Evolutionary conservation across 495 filamentous ascomycete genomes (phyloP).

Genomic region (Xylaria flabelliformis): DNA sequence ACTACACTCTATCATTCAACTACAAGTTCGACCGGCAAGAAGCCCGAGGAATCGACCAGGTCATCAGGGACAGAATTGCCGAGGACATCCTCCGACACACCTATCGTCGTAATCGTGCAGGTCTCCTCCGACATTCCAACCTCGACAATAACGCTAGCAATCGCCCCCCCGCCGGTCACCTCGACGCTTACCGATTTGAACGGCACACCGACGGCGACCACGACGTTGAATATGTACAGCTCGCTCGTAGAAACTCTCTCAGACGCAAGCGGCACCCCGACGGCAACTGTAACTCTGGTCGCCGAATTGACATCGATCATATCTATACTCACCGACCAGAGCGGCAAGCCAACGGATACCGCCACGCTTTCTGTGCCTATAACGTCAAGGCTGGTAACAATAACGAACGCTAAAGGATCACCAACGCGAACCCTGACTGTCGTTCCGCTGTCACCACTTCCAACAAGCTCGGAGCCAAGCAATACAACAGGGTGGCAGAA

Average conservation of each 20-base stretch:
- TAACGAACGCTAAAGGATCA: slow-evolving; percentile 15
- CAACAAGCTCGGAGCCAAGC: slow-evolving; percentile 10
- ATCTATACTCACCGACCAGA: slow-evolving; percentile 17
- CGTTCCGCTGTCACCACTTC: slow-evolving; percentile 9
- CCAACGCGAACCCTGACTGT: slow-evolving; percentile 8
- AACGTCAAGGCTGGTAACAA: slow-evolving; percentile 15
- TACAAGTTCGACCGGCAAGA: background rate
- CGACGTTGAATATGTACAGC: slow-evolving; percentile 33
- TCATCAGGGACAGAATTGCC: slow-evolving; percentile 16
- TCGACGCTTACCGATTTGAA: slow-evolving; percentile 36
- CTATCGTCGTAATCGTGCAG: slow-evolving; percentile 17
- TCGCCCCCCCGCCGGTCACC: slow-evolving; percentile 38
- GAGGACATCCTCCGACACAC: slow-evolving; percentile 11
- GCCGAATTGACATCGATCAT: slow-evolving; percentile 13
- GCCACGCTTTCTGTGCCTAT: slow-evolving; percentile 19
- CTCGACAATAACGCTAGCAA: slow-evolving; percentile 39
- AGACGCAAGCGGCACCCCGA: slow-evolving; percentile 38
- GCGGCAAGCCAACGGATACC: slow-evolving; percentile 20
- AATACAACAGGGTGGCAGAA: slow-evolving; percentile 19
- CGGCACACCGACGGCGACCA: slow-evolving; percentile 41
- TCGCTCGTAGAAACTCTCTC: slow-evolving; percentile 31
- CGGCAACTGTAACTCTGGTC: slow-evolving; percentile 39
- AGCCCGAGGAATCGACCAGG: slow-evolving; percentile 13
- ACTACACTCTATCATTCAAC: slow-evolving; percentile 18
- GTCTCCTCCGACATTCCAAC: slow-evolving; percentile 28